Evolutionary conservation across 176 grass and related monocot species (phyloP).

Genomic region (Rhipidocladum racemiflorum): DNA sequence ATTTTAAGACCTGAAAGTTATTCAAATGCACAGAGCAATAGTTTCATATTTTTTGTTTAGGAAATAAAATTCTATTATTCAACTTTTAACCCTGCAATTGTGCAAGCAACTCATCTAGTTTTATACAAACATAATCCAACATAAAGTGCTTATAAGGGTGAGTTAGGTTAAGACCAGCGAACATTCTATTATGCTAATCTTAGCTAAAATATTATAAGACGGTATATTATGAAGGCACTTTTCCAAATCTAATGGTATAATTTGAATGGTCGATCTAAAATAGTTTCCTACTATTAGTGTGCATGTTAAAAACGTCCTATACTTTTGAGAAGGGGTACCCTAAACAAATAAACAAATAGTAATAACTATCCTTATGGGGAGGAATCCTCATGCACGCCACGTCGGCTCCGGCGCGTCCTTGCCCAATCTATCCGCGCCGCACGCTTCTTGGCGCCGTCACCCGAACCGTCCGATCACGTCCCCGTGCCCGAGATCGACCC

Average conservation of each 20-base stretch:
- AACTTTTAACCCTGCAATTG: neutral
- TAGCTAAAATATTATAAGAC: neutral
- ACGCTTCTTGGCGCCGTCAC: too few relatives aligned
- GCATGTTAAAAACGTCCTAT: neutral
- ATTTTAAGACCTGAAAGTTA: too few relatives aligned
- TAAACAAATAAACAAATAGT: neutral
- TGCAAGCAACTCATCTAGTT: neutral
- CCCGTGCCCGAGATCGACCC: too few relatives aligned
- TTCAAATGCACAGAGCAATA: too few relatives aligned
- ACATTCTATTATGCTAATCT: neutral
- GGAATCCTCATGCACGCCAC: too few relatives aligned
- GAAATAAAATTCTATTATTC: neutral
- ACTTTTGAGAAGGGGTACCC: neutral
- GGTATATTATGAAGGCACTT: neutral
- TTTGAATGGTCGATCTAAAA: neutral
- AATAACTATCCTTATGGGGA: too few relatives aligned
- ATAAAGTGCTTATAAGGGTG: neutral
- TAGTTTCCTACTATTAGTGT: neutral
- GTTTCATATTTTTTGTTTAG: too few relatives aligned
- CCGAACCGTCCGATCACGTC: too few relatives aligned
- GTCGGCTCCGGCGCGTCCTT: too few relatives aligned
- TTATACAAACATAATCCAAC: neutral
- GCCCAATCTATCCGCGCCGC: too few relatives aligned
- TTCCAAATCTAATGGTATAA: neutral
- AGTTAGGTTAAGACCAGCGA: neutral